These are phyloP conservation scores for Dimocarpus longan DNA, from an alignment of 345 rosid genomes.

Conservation along the genomic window DNA sequence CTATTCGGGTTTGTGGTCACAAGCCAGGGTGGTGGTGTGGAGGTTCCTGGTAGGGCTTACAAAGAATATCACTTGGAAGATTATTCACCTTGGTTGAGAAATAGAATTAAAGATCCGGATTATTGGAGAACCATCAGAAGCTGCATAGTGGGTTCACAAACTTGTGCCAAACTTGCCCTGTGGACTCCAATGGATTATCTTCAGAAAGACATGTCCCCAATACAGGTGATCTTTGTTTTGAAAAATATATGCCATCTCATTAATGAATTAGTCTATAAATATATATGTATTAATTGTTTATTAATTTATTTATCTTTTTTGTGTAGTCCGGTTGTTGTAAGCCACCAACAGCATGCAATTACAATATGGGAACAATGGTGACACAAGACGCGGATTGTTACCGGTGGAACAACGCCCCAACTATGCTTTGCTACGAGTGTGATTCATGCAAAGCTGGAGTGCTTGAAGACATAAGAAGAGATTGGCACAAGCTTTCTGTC, in stretches of 20 bases:
- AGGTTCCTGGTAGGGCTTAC: conserved; percentile 66
- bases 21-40: conserved; percentile 73
- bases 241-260: too few relatives aligned
- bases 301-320: not conserved
- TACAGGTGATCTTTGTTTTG: conserved; percentile 55
- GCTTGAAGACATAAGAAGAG: conserved; percentile 73
- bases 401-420: conserved; percentile 67
- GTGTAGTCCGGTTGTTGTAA: conserved; percentile 92
- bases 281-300: too few relatives aligned
- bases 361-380: conserved; percentile 51
- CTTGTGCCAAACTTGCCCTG: conserved; percentile 61
- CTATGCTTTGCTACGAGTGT: conserved; percentile 79
- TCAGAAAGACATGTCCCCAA: conserved; percentile 61
- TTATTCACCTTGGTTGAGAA: conserved; percentile 84
- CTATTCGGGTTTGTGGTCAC: conserved; percentile 83
- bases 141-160: conserved; percentile 68
- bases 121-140: conserved; percentile 75
- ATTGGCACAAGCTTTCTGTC: conserved; percentile 82
- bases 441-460: conserved; percentile 97
- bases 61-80: conserved; percentile 68
- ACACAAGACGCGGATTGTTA: conserved; percentile 83
- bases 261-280: too few relatives aligned
- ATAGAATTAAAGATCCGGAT: conserved; percentile 48
- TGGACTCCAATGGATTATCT: conserved; percentile 93
- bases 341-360: conserved; percentile 87